A percentile compares a stretch with the other conserved stretches of the same genome.
Evolutionary conservation across 129 eudicot genomes (phyloP).

Genomic region (Tanacetum coccineum): DNA sequence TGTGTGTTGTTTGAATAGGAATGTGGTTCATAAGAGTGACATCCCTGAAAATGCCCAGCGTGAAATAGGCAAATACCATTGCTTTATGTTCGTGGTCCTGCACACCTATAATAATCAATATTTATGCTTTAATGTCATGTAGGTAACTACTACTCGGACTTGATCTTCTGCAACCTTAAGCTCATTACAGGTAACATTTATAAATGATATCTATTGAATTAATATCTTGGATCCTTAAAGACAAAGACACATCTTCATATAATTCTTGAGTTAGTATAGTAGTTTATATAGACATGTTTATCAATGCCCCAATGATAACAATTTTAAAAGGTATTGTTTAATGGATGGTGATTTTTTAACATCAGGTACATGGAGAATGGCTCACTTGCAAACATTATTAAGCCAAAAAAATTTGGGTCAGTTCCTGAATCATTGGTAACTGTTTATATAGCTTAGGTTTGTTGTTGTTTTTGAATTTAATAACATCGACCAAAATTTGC

Average conservation of each 20-base stretch:
- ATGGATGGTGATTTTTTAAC: constrained; percentile 16
- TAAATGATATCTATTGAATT: too few relatives aligned
- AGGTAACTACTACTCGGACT: too few relatives aligned
- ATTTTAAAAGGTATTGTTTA: constrained; percentile 14
- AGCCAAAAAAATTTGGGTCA: constrained; percentile 95
- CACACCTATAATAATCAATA: too few relatives aligned
- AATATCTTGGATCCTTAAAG: constrained; percentile 96
- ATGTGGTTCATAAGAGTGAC: too few relatives aligned
- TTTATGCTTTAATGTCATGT: too few relatives aligned
- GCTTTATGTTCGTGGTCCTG: too few relatives aligned
- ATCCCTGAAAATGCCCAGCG: too few relatives aligned
- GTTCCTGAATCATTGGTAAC: constrained; percentile 93
- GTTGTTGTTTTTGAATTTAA: constrained; percentile 19
- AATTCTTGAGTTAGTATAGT: constrained; percentile 84
- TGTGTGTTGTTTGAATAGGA: too few relatives aligned
- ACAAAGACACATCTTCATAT: constrained; percentile 93
- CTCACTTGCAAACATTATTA: constrained; percentile 91
- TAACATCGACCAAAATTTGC: neutral
- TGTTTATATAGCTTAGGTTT: constrained; percentile 92
- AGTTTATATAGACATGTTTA: constrained; percentile 1
- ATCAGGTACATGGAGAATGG: constrained; percentile 97
- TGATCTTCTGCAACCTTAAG: too few relatives aligned
- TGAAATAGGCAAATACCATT: too few relatives aligned
- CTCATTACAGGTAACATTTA: too few relatives aligned
- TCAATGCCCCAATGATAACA: too few relatives aligned